Conservation (phyloP, 2,329 filamentous ascomycete genomes). For the Dissoconium aciculare region DNA sequence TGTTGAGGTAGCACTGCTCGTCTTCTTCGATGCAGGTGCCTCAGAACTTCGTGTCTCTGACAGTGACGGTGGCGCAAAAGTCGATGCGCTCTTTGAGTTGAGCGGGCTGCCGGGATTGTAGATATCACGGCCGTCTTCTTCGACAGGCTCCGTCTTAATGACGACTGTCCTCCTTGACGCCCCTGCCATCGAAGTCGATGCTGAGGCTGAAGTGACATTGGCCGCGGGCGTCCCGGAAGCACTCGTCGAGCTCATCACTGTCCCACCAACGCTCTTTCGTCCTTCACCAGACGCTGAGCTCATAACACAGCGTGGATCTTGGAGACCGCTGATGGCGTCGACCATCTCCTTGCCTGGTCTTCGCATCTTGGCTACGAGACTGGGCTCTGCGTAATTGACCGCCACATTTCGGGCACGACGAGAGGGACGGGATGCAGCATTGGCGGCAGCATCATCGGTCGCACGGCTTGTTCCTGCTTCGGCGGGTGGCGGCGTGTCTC, state of each 20-base stretch:
- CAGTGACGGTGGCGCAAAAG: background rate
- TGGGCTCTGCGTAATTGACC: conserved; percentile 37
- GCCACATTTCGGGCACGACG: conserved; percentile 32
- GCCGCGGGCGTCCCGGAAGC: background rate
- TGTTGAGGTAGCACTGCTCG: too few relatives aligned
- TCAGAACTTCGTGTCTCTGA: background rate
- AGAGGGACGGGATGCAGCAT: conserved; percentile 26
- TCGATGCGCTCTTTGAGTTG: conserved; percentile 8
- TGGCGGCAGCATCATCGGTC: conserved; percentile 21
- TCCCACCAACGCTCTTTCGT: conserved; percentile 3
- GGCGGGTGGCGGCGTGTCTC: conserved; percentile 31
- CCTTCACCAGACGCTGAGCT: conserved; percentile 12
- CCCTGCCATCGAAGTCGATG: background rate
- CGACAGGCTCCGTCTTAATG: conserved; percentile 18
- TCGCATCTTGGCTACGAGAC: conserved; percentile 35
- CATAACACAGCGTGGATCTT: conserved; percentile 18
- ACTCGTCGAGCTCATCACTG: background rate
- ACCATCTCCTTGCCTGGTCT: conserved; percentile 33
- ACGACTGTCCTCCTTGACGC: conserved; percentile 7
- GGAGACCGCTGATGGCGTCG: conserved; percentile 28
- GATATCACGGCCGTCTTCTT: too few relatives aligned
- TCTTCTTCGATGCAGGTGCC: background rate
- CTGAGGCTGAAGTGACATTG: conserved; percentile 1
- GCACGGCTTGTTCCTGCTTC: conserved; percentile 23
- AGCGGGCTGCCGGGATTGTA: conserved; percentile 12